Evolutionary conservation across 2,329 filamentous ascomycete species (phyloP), one percentile per base, ranked within the genome.

Genomic region (Exophiala sp.): DNA sequence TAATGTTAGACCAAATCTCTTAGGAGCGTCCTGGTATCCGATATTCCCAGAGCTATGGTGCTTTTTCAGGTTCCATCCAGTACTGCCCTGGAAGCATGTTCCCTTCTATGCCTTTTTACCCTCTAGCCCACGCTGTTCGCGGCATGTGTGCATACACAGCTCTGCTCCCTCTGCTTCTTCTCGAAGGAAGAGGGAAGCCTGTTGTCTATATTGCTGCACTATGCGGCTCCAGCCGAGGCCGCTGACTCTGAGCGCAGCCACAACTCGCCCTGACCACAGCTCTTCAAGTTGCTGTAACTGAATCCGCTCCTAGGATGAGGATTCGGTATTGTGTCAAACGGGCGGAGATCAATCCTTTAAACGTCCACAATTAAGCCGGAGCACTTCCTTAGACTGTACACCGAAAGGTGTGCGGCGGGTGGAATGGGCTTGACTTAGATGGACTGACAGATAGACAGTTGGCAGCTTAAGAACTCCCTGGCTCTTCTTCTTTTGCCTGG

Each of bases 301-400:
- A 75, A 70, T 67, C 66, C 68, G 66, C 65, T 57, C 48, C 67
- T 37, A 70, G 65, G 77, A 77, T 88, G 83, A 83, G 76, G 74
- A 79, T 79, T 88, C 86, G 86, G 88, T 93, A 85, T 76, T 77
- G 78, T 78, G 82, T 85, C 80, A 77, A 70, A 68, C 69, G 79
- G 87, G 88, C 89, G 85, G 76, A 95, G 79, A 95, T 70, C 68
- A 80, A 79, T n/a, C 68, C 48, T 65, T 85, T 88, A 30, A 48
- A 37, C 49, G 54, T 57, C 88, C 86, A 84, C 88, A 85, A 95
- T 93, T 95, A 95, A 96, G 90, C 90, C 89, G 90, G 90, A 95
- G 89, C 87, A 81, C 80, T 83, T 84, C 83, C 82, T 90, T 83
- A 79, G 87, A 83, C 81, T 78, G 81, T 77, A 75, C 74, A 72